Percentiles rank a stretch among this genome's conserved stretches.
These are phyloP conservation scores for Atkinsonella texensis DNA, from an alignment of 2,329 filamentous ascomycete genomes.

Conservation along the genomic window DNA sequence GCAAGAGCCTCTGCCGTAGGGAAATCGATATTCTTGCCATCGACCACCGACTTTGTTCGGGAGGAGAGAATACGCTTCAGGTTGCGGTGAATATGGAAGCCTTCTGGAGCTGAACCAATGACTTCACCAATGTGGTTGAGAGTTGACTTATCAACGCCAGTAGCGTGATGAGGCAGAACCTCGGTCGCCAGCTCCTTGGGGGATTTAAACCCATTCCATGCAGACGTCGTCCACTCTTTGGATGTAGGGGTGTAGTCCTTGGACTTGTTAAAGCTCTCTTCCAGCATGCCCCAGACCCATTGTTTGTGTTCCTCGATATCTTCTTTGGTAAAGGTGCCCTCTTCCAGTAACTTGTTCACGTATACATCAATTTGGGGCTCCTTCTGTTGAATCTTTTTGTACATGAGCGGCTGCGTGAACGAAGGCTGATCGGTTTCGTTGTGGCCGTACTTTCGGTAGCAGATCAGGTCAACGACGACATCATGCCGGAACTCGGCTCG, in stretches of 20 bases:
- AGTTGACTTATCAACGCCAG: conserved; percentile 60
- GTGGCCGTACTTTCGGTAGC: conserved; percentile 98
- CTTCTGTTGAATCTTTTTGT: conserved; percentile 88
- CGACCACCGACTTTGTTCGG: conserved; percentile 81
- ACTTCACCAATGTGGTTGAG: conserved; percentile 72
- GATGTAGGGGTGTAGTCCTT: conserved; percentile 95
- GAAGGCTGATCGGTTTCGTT: conserved; percentile 99
- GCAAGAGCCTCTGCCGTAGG: conserved; percentile 92
- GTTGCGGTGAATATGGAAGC: conserved; percentile 85
- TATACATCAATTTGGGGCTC: conserved; percentile 82
- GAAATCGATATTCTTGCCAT: conserved; percentile 95
- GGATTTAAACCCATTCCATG: conserved; percentile 99
- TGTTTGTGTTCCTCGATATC: conserved; percentile 98
- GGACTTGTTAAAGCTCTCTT: conserved; percentile 93
- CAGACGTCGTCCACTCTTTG: conserved; percentile 97
- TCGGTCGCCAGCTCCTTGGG: conserved; percentile 95
- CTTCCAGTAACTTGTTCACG: conserved; percentile 76
- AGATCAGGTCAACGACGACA: conserved; percentile 94
- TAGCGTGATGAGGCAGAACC: conserved; percentile 82
- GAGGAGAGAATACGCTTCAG: conserved; percentile 88
- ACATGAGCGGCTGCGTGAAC: conserved; percentile 99
- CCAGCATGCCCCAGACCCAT: conserved; percentile 99
- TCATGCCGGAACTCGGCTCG: conserved; percentile 98
- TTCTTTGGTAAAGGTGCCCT: conserved; percentile 92
- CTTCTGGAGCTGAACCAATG: conserved; percentile 69